phyloP scores from a whole-genome alignment of 1,284 basidiomycete species.

The Pseudozyma pruni region DNA sequence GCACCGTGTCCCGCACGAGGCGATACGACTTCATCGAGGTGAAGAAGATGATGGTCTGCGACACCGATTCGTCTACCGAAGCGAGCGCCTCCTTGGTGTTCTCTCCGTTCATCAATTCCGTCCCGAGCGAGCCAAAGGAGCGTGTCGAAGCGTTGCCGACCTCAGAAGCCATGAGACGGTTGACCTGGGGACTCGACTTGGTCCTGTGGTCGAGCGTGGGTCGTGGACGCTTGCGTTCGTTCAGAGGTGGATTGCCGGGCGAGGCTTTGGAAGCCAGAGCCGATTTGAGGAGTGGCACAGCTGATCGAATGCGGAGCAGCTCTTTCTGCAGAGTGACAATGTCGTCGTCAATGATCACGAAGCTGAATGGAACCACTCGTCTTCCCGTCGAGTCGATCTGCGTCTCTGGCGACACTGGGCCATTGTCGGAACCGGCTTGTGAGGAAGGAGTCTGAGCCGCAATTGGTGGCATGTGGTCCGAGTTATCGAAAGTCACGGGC shows the following conservation, averaged over 20 bases:
- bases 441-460: neutral
- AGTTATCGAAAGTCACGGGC: conserved; percentile 44
- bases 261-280: conserved; percentile 33
- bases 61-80: conserved; percentile 21
- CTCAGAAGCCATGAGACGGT: conserved; percentile 33
- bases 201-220: conserved; percentile 42
- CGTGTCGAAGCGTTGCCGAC: conserved; percentile 7
- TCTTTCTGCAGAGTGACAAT: conserved; percentile 54
- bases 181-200: conserved; percentile 50
- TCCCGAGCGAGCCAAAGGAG: conserved; percentile 28
- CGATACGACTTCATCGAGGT: conserved; percentile 53
- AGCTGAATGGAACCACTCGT: conserved; percentile 51
- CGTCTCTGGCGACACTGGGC: neutral
- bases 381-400: conserved; percentile 10
- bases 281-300: conserved; percentile 48
- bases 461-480: neutral
- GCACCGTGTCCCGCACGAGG: conserved; percentile 43
- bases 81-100: neutral
- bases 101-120: conserved; percentile 9
- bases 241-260: neutral
- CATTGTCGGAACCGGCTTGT: neutral
- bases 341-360: conserved; percentile 60
- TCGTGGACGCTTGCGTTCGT: conserved; percentile 4
- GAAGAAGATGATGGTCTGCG: conserved; percentile 58
- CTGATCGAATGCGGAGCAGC: conserved; percentile 53